Evolutionary conservation across 192 early-diverging fungal genomes (phyloP).

Genomic region (Martensiomyces pterosporus): DNA sequence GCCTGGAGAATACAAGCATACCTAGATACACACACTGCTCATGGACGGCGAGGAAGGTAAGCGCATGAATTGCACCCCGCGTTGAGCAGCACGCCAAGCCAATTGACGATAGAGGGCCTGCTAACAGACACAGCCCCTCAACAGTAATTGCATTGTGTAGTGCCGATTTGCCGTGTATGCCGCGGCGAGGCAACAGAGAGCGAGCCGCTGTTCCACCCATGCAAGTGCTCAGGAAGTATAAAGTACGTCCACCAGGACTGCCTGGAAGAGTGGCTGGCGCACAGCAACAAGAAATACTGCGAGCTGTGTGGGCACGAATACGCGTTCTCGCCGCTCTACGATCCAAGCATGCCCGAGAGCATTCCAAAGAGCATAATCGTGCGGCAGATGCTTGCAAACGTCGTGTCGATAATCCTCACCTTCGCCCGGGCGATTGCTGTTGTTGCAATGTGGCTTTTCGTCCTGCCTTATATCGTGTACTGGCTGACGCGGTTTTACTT

Average conservation of each 20-base stretch:
- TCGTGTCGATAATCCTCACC: conserved; percentile 34
- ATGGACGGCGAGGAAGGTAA: conserved; percentile 37
- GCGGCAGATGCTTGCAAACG: conserved; percentile 50
- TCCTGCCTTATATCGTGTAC: conserved; percentile 76
- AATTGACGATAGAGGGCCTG: no score
- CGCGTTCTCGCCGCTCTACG: conserved; percentile 77
- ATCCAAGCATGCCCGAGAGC: conserved; percentile 64
- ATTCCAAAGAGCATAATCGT: conserved; percentile 62
- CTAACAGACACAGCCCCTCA: no score
- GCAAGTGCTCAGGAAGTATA: conserved; percentile 95
- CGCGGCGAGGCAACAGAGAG: conserved; percentile 68
- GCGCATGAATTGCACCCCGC: not conserved
- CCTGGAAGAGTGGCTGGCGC: conserved; percentile 79
- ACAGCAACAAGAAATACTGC: conserved; percentile 77
- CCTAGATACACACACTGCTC: no score
- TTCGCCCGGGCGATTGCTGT: conserved; percentile 61
- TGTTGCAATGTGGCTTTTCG: conserved; percentile 68
- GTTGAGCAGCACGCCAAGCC: no score
- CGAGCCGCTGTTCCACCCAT: conserved; percentile 88
- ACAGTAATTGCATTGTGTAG: conserved; percentile 12
- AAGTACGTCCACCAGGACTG: conserved; percentile 90
- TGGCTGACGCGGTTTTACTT: conserved; percentile 86
- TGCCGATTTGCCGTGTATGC: conserved; percentile 80
- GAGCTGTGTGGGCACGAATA: conserved; percentile 89
- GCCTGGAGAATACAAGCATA: no score